Base-by-base conservation (phyloP, 2,329 filamentous ascomycete genomes). In the Colletotrichum sp. region DNA sequence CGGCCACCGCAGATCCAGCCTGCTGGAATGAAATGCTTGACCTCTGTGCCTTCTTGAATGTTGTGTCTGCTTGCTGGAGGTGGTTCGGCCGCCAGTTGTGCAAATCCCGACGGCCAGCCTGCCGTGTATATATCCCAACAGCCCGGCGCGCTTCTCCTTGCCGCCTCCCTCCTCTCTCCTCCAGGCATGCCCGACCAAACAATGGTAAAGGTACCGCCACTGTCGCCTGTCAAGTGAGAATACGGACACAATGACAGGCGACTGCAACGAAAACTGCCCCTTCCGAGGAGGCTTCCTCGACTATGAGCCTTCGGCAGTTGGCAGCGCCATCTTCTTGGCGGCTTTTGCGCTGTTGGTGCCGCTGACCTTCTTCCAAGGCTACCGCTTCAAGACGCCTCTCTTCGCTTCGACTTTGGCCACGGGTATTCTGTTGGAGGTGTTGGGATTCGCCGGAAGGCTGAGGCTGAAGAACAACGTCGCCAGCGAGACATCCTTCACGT, bases 381-480 rank as follows among this genome's bases (percentile, higher is more conserved):
- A 85, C 55, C 84, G 82, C 34, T 86, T 84, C 68, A 82, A 78
- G 61, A 87, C 85, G 32, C 81, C 82, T 1, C 69, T 85, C 6
- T 89, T 89, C 80, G 82, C 87, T 3, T 80, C 82, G 3, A 79
- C 82, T 4, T 77, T 90, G 68, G 80, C 84, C 4, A 81, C 81
- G 0, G 88, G 87, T 3, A 80, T 89, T 16, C 74, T 85, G 7
- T 75, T 89, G 9, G 87, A 89, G 74, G 80, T 87, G 9, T 48
- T 89, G 58, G 87, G 88, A 16, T 90, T 89, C 75, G 80, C 85
- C 16, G 88, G 87, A 5, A 85, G 86, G 48, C 71, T 90, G 8
- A 78, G 89, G 34, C 83, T 89, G 14, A 82, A 83, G 56, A 80
- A 78, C 9, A 77, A 82, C 32, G 78, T 79, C 10, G 80, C 81